Percentiles rank a stretch among this genome's conserved stretches.
These are phyloP conservation scores for Echinochloa phyllopogon DNA, from an alignment of 176 grass and related monocot species.

Conservation along the genomic window DNA sequence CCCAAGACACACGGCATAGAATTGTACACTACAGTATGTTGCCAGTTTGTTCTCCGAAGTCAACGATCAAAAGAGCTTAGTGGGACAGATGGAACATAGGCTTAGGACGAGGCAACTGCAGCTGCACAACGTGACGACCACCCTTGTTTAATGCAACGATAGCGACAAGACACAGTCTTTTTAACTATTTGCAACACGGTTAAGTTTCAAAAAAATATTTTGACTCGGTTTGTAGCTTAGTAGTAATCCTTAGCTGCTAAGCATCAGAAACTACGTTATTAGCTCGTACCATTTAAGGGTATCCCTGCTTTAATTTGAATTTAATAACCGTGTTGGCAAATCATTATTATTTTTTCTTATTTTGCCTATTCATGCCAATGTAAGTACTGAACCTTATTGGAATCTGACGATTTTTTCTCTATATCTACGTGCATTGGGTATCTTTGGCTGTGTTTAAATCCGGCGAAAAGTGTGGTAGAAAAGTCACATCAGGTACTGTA, in stretches of 20 bases:
- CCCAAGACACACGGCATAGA: background rate
- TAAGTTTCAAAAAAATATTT: background rate
- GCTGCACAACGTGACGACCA: slow-evolving; percentile 25
- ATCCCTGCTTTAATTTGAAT: background rate
- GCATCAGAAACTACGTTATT: background rate
- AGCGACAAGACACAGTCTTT: background rate
- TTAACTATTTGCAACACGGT: background rate
- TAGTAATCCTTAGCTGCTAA: background rate
- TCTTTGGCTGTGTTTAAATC: no score
- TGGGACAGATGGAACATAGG: background rate
- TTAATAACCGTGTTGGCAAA: background rate
- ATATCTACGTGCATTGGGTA: background rate
- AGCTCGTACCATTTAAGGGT: background rate
- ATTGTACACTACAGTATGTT: background rate
- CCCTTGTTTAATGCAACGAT: slow-evolving; percentile 19
- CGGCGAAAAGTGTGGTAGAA: no score
- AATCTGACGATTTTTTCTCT: no score
- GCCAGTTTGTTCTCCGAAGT: background rate
- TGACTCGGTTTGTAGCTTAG: background rate
- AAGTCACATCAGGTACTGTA: no score
- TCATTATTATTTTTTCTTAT: background rate
- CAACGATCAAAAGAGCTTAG: background rate
- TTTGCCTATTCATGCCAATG: background rate
- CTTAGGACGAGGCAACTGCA: background rate
- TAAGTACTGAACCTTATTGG: no score